A percentile compares a stretch with the other conserved stretches of the same genome.
Conservation (phyloP, 192 early-diverging fungal genomes). For the Backusella morwellensis region DNA sequence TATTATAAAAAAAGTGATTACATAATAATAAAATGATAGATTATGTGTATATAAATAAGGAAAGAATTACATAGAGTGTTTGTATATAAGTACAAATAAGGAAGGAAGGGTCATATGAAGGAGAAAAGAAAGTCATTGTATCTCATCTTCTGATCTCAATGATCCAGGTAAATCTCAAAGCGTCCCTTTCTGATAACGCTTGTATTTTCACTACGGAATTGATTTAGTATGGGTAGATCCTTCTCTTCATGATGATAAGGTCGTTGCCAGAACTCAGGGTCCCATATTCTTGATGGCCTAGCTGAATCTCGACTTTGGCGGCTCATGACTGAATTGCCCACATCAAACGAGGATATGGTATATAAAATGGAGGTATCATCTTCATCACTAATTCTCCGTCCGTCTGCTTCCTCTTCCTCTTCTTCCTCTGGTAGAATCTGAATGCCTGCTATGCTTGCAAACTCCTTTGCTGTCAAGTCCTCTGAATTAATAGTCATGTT, state of each 20-base stretch:
- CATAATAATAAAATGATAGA: not conserved
- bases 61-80: not conserved
- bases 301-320: not conserved
- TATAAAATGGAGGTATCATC: not conserved
- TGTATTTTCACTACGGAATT: not conserved
- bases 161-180: slow-evolving; percentile 23
- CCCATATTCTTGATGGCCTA: not conserved
- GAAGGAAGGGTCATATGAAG: not conserved
- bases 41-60: not conserved
- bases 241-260: not conserved
- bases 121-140: not conserved
- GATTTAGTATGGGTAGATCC: not conserved
- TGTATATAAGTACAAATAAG: not conserved
- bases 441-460: slow-evolving; percentile 30
- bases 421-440: slow-evolving; percentile 14
- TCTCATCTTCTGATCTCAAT: not conserved
- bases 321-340: not conserved
- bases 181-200: slow-evolving; percentile 27
- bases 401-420: not conserved
- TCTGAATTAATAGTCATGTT: slow-evolving; percentile 26
- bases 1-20: not conserved
- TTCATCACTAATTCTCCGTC: not conserved
- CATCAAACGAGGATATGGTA: not conserved
- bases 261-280: not conserved
- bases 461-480: slow-evolving; percentile 28